phyloP scores from a whole-genome alignment of 2,329 filamentous ascomycete genomes.

The Pestalotiopsis sp. region DNA sequence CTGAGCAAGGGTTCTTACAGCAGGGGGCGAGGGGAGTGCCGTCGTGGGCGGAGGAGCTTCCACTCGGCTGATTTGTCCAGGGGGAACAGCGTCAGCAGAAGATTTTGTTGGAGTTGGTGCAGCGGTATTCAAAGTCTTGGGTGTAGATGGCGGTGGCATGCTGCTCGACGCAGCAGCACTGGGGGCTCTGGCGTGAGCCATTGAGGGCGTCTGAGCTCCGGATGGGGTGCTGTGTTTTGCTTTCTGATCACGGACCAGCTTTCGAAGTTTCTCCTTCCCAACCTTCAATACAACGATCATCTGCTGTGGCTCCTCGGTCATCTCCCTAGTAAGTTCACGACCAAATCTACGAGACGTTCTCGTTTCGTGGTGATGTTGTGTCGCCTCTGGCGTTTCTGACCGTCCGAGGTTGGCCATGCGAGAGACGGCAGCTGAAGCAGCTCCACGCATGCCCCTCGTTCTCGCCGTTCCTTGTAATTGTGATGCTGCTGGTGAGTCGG shows the following conservation, averaged over 20 bases:
- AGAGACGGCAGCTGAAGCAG: constrained; percentile 82
- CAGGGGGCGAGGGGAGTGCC: constrained; percentile 55
- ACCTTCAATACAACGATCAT: constrained; percentile 78
- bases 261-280: constrained; percentile 69
- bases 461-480: constrained; percentile 78
- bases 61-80: constrained; percentile 65
- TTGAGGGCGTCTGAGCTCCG: constrained; percentile 44
- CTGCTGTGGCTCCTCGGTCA: constrained; percentile 73
- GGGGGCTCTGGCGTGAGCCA: constrained; percentile 50
- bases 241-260: constrained; percentile 59
- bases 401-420: constrained; percentile 81
- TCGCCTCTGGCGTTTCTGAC: constrained; percentile 86
- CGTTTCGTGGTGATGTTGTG: constrained; percentile 71
- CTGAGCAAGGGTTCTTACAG: constrained; percentile 54
- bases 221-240: constrained; percentile 42
- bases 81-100: constrained; percentile 36
- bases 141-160: constrained; percentile 36
- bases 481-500: constrained; percentile 81
- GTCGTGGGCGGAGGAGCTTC: constrained; percentile 65
- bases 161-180: constrained; percentile 35
- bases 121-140: constrained; percentile 24
- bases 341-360: constrained; percentile 64
- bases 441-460: constrained; percentile 86
- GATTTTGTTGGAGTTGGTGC: constrained; percentile 21
- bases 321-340: constrained; percentile 70